Evolutionary conservation across 176 grass and related monocot genomes (phyloP).

Genomic region (Hordeum marinum): DNA sequence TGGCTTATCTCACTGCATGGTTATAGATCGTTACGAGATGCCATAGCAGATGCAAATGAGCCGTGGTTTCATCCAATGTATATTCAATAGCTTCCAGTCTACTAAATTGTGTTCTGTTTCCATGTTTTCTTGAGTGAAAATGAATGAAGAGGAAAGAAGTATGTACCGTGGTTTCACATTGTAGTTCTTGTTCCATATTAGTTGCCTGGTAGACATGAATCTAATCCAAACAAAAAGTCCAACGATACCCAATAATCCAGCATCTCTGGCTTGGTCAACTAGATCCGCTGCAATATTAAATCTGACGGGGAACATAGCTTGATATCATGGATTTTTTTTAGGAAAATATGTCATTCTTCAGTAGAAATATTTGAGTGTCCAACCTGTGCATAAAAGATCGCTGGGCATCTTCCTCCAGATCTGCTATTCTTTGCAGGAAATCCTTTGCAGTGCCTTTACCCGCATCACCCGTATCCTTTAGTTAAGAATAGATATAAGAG

Average conservation of each 20-base stretch:
- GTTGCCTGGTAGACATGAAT: constrained; percentile 90
- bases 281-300: constrained; percentile 97
- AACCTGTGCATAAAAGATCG: constrained; percentile 99
- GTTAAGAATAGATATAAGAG: constrained; percentile 33
- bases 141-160: constrained; percentile 5
- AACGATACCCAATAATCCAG: constrained; percentile 68
- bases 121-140: not conserved
- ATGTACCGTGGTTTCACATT: constrained; percentile 98
- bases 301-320: constrained; percentile 36
- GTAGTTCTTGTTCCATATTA: constrained; percentile 98
- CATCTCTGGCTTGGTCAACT: constrained; percentile 61
- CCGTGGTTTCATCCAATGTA: not conserved
- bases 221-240: constrained; percentile 96
- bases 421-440: constrained; percentile 78
- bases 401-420: constrained; percentile 87
- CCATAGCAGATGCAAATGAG: not conserved
- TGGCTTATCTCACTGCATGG: constrained; percentile 92
- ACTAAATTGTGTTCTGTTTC: not conserved
- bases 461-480: constrained; percentile 64
- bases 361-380: constrained; percentile 21
- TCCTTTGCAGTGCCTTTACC: constrained; percentile 77
- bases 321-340: constrained; percentile 7
- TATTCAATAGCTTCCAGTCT: not conserved
- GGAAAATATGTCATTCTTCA: not conserved
- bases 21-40: constrained; percentile 15